These are phyloP conservation scores for Striga asiatica DNA, from an alignment of 257 asterid species.

Conservation along the genomic window DNA sequence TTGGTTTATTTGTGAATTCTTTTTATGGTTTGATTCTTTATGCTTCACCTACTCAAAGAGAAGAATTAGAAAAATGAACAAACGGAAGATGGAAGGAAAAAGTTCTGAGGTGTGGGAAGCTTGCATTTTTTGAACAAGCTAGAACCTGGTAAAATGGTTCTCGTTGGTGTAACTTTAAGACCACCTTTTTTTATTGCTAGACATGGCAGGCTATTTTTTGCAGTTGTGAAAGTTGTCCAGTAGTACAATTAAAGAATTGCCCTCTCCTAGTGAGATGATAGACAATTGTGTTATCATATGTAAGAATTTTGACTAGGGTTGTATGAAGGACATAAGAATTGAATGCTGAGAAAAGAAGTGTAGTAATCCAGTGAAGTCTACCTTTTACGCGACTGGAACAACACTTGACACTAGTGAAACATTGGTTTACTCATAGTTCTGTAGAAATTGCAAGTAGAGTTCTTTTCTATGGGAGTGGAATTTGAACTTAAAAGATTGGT, in stretches of 20 bases:
- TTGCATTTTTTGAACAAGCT: background rate
- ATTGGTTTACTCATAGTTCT: background rate
- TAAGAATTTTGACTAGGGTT: background rate
- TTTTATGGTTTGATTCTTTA: slow-evolving; percentile 4
- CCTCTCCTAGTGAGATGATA: background rate
- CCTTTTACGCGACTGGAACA: background rate
- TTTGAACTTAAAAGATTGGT: background rate
- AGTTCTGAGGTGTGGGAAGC: background rate
- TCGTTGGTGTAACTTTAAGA: background rate
- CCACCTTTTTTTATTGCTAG: background rate
- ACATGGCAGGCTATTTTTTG: background rate
- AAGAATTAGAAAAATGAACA: background rate
- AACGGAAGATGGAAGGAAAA: slow-evolving; percentile 1
- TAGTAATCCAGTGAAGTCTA: background rate
- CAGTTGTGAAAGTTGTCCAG: background rate
- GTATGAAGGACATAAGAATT: background rate
- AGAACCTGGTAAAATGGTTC: background rate
- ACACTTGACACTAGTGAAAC: background rate
- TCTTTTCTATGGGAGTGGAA: background rate
- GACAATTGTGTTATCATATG: background rate
- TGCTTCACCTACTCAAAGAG: background rate
- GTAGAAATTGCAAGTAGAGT: background rate
- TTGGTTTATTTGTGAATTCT: background rate
- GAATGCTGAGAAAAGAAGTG: background rate
- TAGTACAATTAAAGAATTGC: background rate